Base-by-base conservation (phyloP, 352 stramenopile genomes). In the Pythium coloratum region DNA sequence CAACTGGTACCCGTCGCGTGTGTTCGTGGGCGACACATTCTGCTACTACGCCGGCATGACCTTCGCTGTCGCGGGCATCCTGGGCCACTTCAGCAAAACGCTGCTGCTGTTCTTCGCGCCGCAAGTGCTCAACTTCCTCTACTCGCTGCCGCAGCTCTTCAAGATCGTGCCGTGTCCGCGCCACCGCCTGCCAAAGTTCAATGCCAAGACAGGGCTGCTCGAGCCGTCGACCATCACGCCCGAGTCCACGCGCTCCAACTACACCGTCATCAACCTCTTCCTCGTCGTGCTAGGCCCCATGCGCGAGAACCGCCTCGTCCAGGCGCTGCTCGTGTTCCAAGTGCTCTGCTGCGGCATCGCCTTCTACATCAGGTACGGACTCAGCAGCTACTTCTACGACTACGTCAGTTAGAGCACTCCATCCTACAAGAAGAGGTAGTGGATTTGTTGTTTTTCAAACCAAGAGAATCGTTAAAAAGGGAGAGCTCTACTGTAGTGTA, bases 31-130 rank as follows among this genome's bases (percentile, higher is more conserved):
- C 2, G 98, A 99, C 77, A 99, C 97, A 13, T 99, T 98, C 75
- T 99, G 96, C 73, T 99, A 99, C 78, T 99, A 99, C 76, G 96
- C 97, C 5, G 97, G 98, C 40, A 99, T 99, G 96, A 98, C 96
- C 0, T 99, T 99, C 78, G 98, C 97, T 0, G 97, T 98, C 26
- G 94, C 96, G 12, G 95, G 91, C 28, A 98, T 98, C 59, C 73
- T 98, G 44, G 94, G 97, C 32, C 97, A 99, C 78, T 99, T 99
- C 73, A 97, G 83, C 84, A 99, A 99, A 80, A 99, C 97, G 13
- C 78, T 99, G 42, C 70, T 99, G 64, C 86, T 99, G 26, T 98
- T 99, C 73, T 99, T 99, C 72, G 78, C 98, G 59, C 98, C 98
- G 20, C 98, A 99, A 72, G 81, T 99, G 40, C 77, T 99, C 60